Base-by-base conservation (phyloP, 2,329 filamentous ascomycete genomes). In the Epicoccum nigrum region DNA sequence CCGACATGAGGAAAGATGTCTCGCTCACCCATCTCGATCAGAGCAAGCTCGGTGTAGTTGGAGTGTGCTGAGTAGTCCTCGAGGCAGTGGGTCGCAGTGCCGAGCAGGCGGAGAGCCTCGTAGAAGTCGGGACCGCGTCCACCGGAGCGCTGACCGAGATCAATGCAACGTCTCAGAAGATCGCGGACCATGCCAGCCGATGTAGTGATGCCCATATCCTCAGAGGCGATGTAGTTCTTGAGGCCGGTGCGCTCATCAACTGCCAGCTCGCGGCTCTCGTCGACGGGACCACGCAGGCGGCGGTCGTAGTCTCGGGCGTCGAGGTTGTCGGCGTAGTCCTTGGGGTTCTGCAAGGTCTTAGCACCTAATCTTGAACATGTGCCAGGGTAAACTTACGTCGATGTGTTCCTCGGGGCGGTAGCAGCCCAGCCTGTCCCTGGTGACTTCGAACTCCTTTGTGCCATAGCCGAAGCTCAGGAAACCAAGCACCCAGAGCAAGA, bases 171-270 rank as follows among this genome's bases (percentile, higher is more conserved):
- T 37, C 80, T 75, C 58, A 96, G 90, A 1, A 95, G 84, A 56
- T 83, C 81, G 45, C 89, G 84, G 54, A 96, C 84, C 65, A 95
- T 85, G 39, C 81, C 79, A 50, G 92, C 88, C 40, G 90, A 96
- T 35, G 89, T 96, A 75, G 89, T 89, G 70, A 95, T 94, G 37
- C 84, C 83, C 51, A 82, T 76, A 42, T 84, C 78, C 71, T 97
- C 92, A 57, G 92, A 92, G 31, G 92, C 91, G 73, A 97, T 97
- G 75, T 97, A 97, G 72, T 92, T 94, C 78, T 97, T 97, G 76
- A 96, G 67, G 25, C 82, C 81, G 64, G 71, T 76, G 20, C 73
- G 67, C 50, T 83, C 81, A 64, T 97, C 90, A 64, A 97, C 83
- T 37, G 83, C 84, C 28, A 97, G 81, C 76, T 97, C 93, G 42